A percentile compares a stretch with the other conserved stretches of the same genome.
Evolutionary conservation across 306 rosid genomes (phyloP).

Genomic region (Pachyrhizus erosus): DNA sequence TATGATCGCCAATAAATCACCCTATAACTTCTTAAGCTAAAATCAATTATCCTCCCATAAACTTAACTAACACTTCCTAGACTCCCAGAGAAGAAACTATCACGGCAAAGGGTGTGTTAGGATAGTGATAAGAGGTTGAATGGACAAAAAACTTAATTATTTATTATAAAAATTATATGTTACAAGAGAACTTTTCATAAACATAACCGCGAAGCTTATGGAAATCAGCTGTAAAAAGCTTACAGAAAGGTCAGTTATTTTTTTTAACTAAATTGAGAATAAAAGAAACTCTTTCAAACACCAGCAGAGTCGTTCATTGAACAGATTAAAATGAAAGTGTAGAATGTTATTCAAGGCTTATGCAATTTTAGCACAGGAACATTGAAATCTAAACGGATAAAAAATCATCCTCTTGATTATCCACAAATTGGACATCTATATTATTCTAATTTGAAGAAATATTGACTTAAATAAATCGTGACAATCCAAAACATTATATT

Average conservation of each 20-base stretch:
- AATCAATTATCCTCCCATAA: background rate
- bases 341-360: background rate
- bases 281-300: constrained; percentile 3
- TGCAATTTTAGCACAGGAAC: background rate
- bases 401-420: background rate
- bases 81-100: background rate
- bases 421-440: constrained; percentile 5
- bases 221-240: background rate
- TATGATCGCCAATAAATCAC: background rate
- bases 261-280: background rate
- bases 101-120: background rate
- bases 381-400: background rate
- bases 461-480: constrained; percentile 9
- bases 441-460: constrained; percentile 31
- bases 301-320: background rate
- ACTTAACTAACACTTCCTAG: background rate
- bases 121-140: no score
- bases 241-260: background rate
- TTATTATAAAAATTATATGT: background rate
- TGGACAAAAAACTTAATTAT: no score
- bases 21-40: background rate
- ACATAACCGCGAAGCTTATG: background rate
- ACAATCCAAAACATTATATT: constrained; percentile 12
- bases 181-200: background rate
- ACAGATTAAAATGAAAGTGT: background rate